Conservation (phyloP, 192 early-diverging fungal species). For the Coemansia sp. region DNA sequence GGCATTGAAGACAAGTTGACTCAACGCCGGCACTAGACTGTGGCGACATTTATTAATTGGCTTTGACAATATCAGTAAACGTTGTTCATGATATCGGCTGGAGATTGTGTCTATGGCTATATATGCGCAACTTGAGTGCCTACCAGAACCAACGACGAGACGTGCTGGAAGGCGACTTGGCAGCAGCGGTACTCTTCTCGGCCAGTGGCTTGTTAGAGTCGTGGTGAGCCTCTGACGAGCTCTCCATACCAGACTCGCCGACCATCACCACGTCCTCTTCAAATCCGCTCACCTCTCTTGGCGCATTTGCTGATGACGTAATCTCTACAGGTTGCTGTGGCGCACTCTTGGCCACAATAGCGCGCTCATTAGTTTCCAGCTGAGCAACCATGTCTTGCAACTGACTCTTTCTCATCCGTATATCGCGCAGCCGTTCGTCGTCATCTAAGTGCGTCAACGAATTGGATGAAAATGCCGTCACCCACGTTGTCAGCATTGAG, state of each 20-base stretch:
- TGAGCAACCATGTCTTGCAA: slow-evolving; percentile 47
- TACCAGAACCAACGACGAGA: slow-evolving; percentile 51
- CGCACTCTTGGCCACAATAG: slow-evolving; percentile 12
- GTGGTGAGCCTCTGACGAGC: slow-evolving; percentile 9
- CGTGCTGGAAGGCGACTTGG: slow-evolving; percentile 4
- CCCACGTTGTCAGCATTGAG: slow-evolving; percentile 42
- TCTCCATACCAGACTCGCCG: slow-evolving; percentile 13
- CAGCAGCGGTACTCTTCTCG: not conserved
- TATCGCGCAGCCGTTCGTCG: slow-evolving; percentile 39
- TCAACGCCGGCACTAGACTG: slow-evolving; percentile 15
- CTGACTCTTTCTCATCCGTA: slow-evolving; percentile 40
- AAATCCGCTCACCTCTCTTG: slow-evolving; percentile 34
- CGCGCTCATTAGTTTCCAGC: slow-evolving; percentile 44
- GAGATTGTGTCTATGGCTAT: not conserved
- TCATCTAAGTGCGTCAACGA: slow-evolving; percentile 21
- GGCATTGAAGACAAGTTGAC: slow-evolving; percentile 57
- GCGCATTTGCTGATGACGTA: not conserved
- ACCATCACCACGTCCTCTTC: slow-evolving; percentile 53
- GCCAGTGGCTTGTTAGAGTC: slow-evolving; percentile 4
- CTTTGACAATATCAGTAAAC: too few species aligned
- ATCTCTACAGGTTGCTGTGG: not conserved
- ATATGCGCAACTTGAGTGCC: not conserved
- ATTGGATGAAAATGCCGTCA: slow-evolving; percentile 21
- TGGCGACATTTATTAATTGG: not conserved
- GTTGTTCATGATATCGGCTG: not conserved